Evolutionary conservation across 805 yeast species (phyloP), one percentile per base, ranked within the genome.

Genomic region (Candida tallmaniae): DNA sequence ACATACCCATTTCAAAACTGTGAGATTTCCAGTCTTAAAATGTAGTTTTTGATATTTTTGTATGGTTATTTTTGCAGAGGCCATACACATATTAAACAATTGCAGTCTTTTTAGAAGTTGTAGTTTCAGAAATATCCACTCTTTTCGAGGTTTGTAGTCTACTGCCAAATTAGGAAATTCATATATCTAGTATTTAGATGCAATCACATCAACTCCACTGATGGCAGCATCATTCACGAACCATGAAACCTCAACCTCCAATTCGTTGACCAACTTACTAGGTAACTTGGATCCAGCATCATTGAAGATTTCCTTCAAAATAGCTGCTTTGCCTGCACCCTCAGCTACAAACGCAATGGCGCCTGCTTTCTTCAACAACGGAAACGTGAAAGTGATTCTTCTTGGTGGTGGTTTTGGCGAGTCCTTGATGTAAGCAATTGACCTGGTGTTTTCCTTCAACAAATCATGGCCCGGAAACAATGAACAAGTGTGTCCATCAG

Each of bases 401-500:
- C 89, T 79, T 56, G 89, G 80, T 26, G 97, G 97, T 21, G 95
- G 95, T 61, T 89, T 89, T 57, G 96, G 96, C 8, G 95, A 83
- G 56, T 88, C 90, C 32, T 71, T 68, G 42, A 89, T 75, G 50
- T 76, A 61, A 7, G 89, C 76, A 38, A 88, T 80, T 27, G 60
- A 57, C 40, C 68, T 62, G 7, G 54, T 32, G 18, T 62, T 56
- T 52, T 82, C 90, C 23, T 70, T 44, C 37, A 88, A 67, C 48
- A 86, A 68, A 40, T 58, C 49, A 56, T 87, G 96, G 24, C 82
- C 88, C 9, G 96, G 96, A 74, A 88, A 88, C 43, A 88, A 67
- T 1, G 96, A 88, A 63, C 95, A 85, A 4, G 96, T 88, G 58
- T 88, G 97, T 24, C 96, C 97, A 52, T 88, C 97, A 23, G 96